Conservation (phyloP, 2,329 filamentous ascomycete species). For the Exserohilum rostratum region DNA sequence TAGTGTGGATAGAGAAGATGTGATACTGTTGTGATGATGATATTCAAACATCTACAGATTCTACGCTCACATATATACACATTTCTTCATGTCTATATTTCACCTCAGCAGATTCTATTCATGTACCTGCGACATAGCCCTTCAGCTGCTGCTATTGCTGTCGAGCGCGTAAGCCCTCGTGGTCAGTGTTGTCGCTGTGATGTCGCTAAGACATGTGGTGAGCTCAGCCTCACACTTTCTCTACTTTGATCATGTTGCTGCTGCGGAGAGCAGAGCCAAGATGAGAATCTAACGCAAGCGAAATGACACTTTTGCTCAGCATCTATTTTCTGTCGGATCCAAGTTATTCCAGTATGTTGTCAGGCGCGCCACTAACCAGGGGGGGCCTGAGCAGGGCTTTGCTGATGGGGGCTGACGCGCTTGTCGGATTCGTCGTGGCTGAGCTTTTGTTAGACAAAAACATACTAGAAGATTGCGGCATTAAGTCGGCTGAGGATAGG, state of each 20-base stretch:
- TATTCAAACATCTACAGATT: slow-evolving; percentile 9
- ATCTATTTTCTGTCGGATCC: neutral
- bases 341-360: neutral
- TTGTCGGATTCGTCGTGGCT: slow-evolving; percentile 1
- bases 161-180: slow-evolving; percentile 14
- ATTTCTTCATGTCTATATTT: neutral
- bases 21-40: slow-evolving; percentile 23
- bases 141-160: slow-evolving; percentile 13
- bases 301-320: neutral
- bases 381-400: neutral
- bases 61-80: slow-evolving; percentile 17
- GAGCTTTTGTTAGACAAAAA: slow-evolving; percentile 1
- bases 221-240: slow-evolving; percentile 15
- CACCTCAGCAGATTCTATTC: slow-evolving; percentile 7
- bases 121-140: slow-evolving; percentile 14
- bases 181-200: neutral
- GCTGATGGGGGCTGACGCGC: slow-evolving; percentile 10
- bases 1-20: neutral
- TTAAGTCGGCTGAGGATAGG: too few species aligned
- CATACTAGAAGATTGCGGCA: slow-evolving; percentile 5
- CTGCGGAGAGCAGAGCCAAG: neutral
- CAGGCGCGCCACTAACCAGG: slow-evolving; percentile 3
- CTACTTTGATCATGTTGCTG: neutral
- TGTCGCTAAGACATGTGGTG: slow-evolving; percentile 3
- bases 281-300: neutral